Percentiles rank a stretch among this genome's conserved stretches.
These are phyloP conservation scores for Mycogone perniciosa DNA, from an alignment of 2,329 filamentous ascomycete species.

Conservation along the genomic window DNA sequence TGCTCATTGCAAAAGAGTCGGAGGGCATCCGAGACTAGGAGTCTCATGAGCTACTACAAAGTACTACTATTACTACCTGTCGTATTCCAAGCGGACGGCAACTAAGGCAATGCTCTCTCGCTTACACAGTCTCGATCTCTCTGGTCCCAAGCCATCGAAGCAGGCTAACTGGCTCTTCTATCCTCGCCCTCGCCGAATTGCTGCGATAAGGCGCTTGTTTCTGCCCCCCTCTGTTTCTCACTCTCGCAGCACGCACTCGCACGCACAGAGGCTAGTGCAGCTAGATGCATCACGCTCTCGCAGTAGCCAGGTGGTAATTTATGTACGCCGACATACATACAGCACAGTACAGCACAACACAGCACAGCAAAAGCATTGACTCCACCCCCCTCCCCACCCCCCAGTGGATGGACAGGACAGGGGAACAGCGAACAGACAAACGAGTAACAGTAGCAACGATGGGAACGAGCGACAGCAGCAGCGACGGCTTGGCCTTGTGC, in stretches of 20 bases:
- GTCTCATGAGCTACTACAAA: not conserved
- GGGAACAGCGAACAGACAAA: not conserved
- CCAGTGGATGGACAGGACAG: not conserved
- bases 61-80: not conserved
- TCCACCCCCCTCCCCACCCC: not conserved
- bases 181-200: not conserved
- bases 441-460: not conserved
- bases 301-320: not conserved
- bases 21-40: not conserved
- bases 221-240: not conserved
- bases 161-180: not conserved
- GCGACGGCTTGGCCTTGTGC: slow-evolving; percentile 11
- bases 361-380: not conserved
- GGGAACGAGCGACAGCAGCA: slow-evolving; percentile 2
- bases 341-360: no score
- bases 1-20: slow-evolving; percentile 1
- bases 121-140: slow-evolving; percentile 4
- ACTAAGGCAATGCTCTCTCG: slow-evolving; percentile 1
- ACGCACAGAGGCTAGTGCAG: not conserved
- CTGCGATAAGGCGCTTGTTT: not conserved
- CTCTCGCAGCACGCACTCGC: not conserved
- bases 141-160: not conserved
- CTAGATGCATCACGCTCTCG: not conserved
- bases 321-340: not conserved
- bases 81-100: no score